Conservation (phyloP, 805 yeast genomes). For the Pichia heedii region DNA sequence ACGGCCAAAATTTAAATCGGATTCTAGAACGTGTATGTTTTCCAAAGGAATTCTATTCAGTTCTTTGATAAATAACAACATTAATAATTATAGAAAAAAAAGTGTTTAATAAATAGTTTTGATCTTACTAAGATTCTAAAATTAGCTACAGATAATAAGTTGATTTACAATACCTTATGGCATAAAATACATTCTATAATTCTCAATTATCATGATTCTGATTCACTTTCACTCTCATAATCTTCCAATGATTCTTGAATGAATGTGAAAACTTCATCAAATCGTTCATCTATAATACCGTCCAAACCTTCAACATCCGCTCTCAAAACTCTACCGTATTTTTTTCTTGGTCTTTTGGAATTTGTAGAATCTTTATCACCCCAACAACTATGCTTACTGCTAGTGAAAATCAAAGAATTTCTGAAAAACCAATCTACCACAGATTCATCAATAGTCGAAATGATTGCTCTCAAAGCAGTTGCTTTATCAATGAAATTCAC, state of each 20-base stretch:
- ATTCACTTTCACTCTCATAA: conserved; percentile 35
- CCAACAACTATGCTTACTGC: conserved; percentile 76
- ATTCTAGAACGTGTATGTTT: too few species aligned
- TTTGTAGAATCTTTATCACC: conserved; percentile 29
- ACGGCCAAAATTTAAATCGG: too few species aligned
- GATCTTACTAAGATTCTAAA: too few species aligned
- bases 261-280: conserved; percentile 80
- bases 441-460: conserved; percentile 82
- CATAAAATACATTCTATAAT: too few species aligned
- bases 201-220: conserved; percentile 8
- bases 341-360: conserved; percentile 71
- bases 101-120: too few species aligned
- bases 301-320: conserved; percentile 66
- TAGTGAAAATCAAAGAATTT: conserved; percentile 75
- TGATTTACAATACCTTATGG: too few species aligned
- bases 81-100: too few species aligned
- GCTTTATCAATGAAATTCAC: conserved; percentile 61
- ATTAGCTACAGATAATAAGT: too few species aligned
- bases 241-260: conserved; percentile 73
- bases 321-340: conserved; percentile 81
- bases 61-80: too few species aligned
- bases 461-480: conserved; percentile 63
- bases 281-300: conserved; percentile 70
- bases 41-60: too few species aligned
- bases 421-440: conserved; percentile 87